A percentile compares a stretch with the other conserved stretches of the same genome.
Evolutionary conservation across 371 early-diverging fungal species (phyloP).

Genomic region (Ordospora pajunii): DNA sequence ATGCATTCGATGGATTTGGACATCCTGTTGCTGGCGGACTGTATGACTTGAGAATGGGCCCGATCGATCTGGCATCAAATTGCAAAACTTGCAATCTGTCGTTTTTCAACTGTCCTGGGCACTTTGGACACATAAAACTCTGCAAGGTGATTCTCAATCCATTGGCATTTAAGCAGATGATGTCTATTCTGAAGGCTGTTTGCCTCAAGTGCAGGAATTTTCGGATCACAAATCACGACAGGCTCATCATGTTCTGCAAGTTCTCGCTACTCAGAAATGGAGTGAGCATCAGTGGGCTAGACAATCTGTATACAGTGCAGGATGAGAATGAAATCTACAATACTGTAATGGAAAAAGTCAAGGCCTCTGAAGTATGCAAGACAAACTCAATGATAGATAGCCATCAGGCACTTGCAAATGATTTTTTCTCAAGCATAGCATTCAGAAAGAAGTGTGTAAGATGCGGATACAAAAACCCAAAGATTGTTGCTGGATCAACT

Average conservation of each 20-base stretch:
- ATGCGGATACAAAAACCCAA: constrained; percentile 40
- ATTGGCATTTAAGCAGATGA: constrained; percentile 75
- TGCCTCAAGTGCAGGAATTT: constrained; percentile 83
- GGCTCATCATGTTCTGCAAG: constrained; percentile 16
- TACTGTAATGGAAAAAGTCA: neutral
- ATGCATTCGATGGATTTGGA: constrained; percentile 76
- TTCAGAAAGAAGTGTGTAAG: constrained; percentile 30
- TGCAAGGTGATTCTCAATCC: constrained; percentile 65
- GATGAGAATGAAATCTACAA: constrained; percentile 20
- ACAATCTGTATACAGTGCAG: constrained; percentile 3
- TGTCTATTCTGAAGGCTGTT: constrained; percentile 70
- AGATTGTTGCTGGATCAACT: constrained; percentile 9
- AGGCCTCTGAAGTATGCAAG: neutral
- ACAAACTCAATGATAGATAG: neutral
- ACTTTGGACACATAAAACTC: constrained; percentile 61
- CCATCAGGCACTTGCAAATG: constrained; percentile 8
- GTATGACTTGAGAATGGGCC: constrained; percentile 88
- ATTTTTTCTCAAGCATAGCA: constrained; percentile 3
- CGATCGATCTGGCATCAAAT: constrained; percentile 67
- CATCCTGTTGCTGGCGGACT: constrained; percentile 83
- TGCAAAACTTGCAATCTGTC: constrained; percentile 57
- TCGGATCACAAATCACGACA: constrained; percentile 63
- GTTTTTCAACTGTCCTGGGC: constrained; percentile 58
- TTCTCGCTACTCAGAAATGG: constrained; percentile 37
- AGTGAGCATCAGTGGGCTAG: neutral